Percentiles rank a stretch among this genome's conserved stretches.
Conservation (phyloP, 495 filamentous ascomycete species). For the Astrothelium subdiscretum region DNA sequence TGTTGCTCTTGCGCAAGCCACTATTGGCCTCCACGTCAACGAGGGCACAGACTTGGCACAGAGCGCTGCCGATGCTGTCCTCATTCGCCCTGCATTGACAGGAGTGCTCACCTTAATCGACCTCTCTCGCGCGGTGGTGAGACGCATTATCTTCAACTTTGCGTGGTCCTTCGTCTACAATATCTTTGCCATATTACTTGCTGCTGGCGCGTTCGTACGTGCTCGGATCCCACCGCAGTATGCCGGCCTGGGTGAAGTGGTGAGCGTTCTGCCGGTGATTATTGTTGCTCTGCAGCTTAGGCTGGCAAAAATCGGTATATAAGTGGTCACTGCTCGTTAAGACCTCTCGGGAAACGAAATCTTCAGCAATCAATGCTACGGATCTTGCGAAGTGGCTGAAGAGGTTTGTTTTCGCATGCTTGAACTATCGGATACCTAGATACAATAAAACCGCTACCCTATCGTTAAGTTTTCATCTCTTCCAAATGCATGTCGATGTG, state of each 20-base stretch:
- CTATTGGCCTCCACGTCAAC: conserved; percentile 60
- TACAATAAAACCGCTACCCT: no score
- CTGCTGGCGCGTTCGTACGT: conserved; percentile 54
- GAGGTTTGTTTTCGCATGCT: no score
- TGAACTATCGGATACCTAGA: no score
- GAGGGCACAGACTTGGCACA: conserved; percentile 51
- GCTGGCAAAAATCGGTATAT: conserved; percentile 23
- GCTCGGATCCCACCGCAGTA: conserved; percentile 55
- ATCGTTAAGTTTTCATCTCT: no score
- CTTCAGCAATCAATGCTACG: no score
- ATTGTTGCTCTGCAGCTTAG: conserved; percentile 40
- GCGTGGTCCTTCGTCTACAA: conserved; percentile 66
- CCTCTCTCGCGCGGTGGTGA: conserved; percentile 41
- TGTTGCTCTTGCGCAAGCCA: conserved; percentile 58
- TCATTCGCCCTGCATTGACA: conserved; percentile 45
- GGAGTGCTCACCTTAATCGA: conserved; percentile 50
- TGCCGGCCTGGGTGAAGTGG: conserved; percentile 66
- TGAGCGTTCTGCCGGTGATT: conserved; percentile 68
- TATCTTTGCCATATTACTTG: conserved; percentile 56
- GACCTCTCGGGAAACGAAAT: no score
- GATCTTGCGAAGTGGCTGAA: no score
- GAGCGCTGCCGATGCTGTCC: conserved; percentile 57
- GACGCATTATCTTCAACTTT: conserved; percentile 59
- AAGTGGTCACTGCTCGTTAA: no score
- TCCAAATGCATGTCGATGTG: no score